Conservation (phyloP, 1,139 yeast species). For the Geotrichum klebahnii region DNA sequence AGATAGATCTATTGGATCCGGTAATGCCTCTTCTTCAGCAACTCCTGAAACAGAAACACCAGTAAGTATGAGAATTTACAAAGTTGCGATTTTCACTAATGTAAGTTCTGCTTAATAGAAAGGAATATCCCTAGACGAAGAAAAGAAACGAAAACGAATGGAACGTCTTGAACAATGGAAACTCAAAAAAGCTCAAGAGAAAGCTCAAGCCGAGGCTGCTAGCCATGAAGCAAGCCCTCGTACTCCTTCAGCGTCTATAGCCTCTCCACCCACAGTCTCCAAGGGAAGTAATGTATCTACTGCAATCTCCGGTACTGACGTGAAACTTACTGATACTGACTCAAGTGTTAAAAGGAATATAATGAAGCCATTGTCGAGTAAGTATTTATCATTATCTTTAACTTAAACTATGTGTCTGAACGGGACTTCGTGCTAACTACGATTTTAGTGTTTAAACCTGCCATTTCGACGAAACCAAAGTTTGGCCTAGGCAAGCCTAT, state of each 20-base stretch:
- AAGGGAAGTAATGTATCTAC: conserved; percentile 21
- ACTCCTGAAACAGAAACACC: neutral
- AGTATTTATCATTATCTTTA: neutral
- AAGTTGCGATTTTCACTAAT: neutral
- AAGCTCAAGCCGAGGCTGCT: conserved; percentile 22
- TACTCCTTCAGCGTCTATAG: conserved; percentile 2
- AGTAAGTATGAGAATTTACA: neutral
- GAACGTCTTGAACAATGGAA: conserved; percentile 42
- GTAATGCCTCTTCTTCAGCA: conserved; percentile 1
- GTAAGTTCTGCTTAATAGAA: neutral
- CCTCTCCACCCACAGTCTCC: conserved; percentile 3
- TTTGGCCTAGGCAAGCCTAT: conserved; percentile 3
- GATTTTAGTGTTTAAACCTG: conserved; percentile 14
- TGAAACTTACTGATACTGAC: conserved; percentile 20
- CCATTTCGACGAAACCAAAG: conserved; percentile 1
- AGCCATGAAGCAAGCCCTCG: conserved; percentile 15
- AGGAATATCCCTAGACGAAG: conserved; percentile 26
- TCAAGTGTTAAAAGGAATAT: conserved; percentile 15
- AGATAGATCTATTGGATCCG: neutral
- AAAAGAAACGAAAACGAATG: conserved; percentile 37
- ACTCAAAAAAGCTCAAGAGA: conserved; percentile 35
- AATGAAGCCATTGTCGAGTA: conserved; percentile 19
- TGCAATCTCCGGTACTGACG: conserved; percentile 1
- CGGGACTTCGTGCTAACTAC: conserved; percentile 2
- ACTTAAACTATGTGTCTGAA: no score